A percentile compares a stretch with the other conserved stretches of the same genome.
These are phyloP conservation scores for Magnolia changhungtana DNA, from an alignment of 164 flowering plant species.

Conservation along the genomic window DNA sequence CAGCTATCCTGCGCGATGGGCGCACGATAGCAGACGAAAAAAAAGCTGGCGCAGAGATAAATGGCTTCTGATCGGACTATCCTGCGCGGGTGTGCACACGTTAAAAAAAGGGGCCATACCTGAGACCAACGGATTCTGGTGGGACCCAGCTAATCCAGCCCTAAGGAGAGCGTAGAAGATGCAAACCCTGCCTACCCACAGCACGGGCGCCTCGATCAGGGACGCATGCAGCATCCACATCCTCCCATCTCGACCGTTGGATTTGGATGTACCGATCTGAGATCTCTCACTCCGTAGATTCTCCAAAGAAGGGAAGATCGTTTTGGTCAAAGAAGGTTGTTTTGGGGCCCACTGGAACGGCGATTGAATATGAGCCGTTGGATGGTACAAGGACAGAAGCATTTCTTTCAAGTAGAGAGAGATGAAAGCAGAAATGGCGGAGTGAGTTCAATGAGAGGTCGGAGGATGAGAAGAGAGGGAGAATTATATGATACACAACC, in stretches of 20 bases:
- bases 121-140: conserved; percentile 60
- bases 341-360: background rate
- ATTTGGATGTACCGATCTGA: background rate
- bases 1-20: no score
- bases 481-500: no score
- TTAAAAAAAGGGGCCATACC: conserved; percentile 25
- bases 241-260: conserved; percentile 7
- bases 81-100: background rate
- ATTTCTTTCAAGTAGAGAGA: background rate
- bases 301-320: conserved; percentile 30
- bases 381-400: background rate
- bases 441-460: background rate
- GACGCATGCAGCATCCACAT: conserved; percentile 34
- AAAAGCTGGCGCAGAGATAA: background rate
- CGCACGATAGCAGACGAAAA: no score
- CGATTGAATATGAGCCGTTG: background rate
- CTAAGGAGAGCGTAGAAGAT: conserved; percentile 80
- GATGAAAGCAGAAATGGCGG: background rate
- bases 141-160: conserved; percentile 89
- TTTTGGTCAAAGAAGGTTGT: conserved; percentile 19
- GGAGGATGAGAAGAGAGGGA: background rate
- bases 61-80: background rate
- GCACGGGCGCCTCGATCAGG: conserved; percentile 64
- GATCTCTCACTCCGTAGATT: conserved; percentile 8
- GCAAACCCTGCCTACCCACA: conserved; percentile 88